Percentiles rank a stretch among this genome's conserved stretches.
These are phyloP conservation scores for Calcarisporium arbuscula DNA, from an alignment of 2,329 filamentous ascomycete genomes.

Conservation along the genomic window DNA sequence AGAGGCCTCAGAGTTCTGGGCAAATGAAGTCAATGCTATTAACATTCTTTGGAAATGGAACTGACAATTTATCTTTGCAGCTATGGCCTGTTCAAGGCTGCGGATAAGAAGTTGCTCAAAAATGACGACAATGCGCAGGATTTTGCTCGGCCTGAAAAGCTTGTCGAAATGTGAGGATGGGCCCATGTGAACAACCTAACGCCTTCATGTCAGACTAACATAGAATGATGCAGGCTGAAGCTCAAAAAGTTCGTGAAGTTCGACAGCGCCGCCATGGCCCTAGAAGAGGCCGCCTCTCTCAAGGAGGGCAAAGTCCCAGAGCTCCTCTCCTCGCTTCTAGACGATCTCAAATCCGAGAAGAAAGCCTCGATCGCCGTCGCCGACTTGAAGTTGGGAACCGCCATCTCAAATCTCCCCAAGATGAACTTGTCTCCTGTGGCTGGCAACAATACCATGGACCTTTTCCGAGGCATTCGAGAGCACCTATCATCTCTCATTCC, in stretches of 20 bases:
- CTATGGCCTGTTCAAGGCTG: slow-evolving; percentile 96
- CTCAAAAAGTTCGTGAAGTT: slow-evolving; percentile 98
- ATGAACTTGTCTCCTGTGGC: slow-evolving; percentile 82
- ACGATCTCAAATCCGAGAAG: slow-evolving; percentile 93
- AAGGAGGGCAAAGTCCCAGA: slow-evolving; percentile 94
- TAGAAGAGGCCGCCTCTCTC: slow-evolving; percentile 83
- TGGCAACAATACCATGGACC: slow-evolving; percentile 54
- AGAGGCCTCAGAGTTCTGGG: neutral
- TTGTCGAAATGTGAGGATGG: slow-evolving; percentile 73
- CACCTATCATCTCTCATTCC: slow-evolving; percentile 87
- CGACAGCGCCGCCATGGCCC: slow-evolving; percentile 81
- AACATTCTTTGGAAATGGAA: slow-evolving; percentile 1
- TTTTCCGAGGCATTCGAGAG: slow-evolving; percentile 91
- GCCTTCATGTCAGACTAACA: slow-evolving; percentile 1
- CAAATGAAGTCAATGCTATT: slow-evolving; percentile 1
- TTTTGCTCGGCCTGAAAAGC: slow-evolving; percentile 72
- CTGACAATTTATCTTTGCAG: slow-evolving; percentile 43
- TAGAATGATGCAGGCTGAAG: slow-evolving; percentile 59
- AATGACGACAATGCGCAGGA: slow-evolving; percentile 72
- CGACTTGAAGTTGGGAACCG: slow-evolving; percentile 83
- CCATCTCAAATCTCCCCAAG: slow-evolving; percentile 86
- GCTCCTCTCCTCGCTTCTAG: slow-evolving; percentile 73
- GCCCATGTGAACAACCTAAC: slow-evolving; percentile 9
- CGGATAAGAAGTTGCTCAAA: slow-evolving; percentile 97
- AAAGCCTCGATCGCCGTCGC: slow-evolving; percentile 92